Base-by-base conservation (phyloP, 345 rosid species). In the Rhodamnia rubescens region DNA sequence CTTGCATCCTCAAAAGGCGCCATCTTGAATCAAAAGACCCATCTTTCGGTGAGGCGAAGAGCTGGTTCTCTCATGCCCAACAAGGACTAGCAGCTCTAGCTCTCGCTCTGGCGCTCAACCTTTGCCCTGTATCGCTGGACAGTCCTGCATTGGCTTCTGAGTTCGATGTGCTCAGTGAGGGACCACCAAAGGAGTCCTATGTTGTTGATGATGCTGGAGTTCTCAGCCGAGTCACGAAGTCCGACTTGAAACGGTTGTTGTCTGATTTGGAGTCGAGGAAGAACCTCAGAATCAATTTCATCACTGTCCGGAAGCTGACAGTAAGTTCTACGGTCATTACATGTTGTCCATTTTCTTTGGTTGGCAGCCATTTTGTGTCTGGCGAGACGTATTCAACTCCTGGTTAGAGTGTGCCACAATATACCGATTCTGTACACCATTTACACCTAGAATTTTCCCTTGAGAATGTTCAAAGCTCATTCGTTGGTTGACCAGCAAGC, bases 181-280 rank as follows among this genome's bases (percentile, higher is more conserved):
- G 98, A 27, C 99, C 99, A 32, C 98, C 99, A 5, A 90, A 94
- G 85, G 98, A 96, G 1, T 90, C 98, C 1, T 96, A 93, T 85
- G 90, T 97, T 24, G 92, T 97, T 52, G 99, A 96, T 81, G 99
- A 97, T 74, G 98, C 99, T 59, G 94, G 94, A 74, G 99, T 97
- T 89, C 95, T 97, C n/a, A 96, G 99, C 78, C 92, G 93, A 84
- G 95, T 97, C 16, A 96, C 99, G 0, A 97, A 51, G 75, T 92
- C 98, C 55, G 99, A 97, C 89, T 88, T 96, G 84, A 97, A 92
- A 91, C 91, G 88, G 85, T 90, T 97, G 78, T 91, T 97, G 86
- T 94, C 99, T 54, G 98, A 96, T 90, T 91, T 97, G 94, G 99
- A 97, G 87, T 91, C 95, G 40, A 89, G 98, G 88, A 97, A 97